Evolutionary conservation across 805 yeast species (phyloP), one percentile per base, ranked within the genome.

Genomic region (Cyberlindnera americana): DNA sequence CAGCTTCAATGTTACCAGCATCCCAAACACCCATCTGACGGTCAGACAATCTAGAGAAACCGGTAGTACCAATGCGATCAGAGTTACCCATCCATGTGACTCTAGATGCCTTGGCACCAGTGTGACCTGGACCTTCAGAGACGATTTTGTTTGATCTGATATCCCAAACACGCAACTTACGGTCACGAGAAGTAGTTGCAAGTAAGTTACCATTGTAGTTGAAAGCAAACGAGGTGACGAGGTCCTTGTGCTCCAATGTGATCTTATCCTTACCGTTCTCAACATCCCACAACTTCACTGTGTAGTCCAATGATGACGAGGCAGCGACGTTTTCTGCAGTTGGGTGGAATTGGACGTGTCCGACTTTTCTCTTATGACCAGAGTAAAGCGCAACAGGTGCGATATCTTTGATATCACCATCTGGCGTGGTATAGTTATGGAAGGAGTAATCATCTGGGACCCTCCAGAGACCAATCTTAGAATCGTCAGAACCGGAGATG

Each of bases 1-100:
- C 98, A 35, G 72, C 72, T 10, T 67, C 79, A 39, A 93, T 67
- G 52, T 83, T 76, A 24, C 73, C 69, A 16, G 89, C 72, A 54
- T 93, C 89, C 99, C 99, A 93, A 41, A 93, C 70, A 53, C 93
- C 99, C 44, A 91, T 70, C 66, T 93, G 98, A 60, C 99, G 87
- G 59, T 93, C 98, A 33, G 95, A 85, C 50, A 86, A 72, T 56
- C 84, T 78, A 19, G 95, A 87, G 61, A 93, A 93, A 2, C 99
- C 99, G 8, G 99, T 90, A 28, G 99, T 91, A 36, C 81, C 83
- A 26, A 93, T 66, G 52, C 97, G 75, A 56, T 90, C 83, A 33
- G 83, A 67, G 54, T 86, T 78, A 25, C 98, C 97, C 45, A 91
- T 66, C 98, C 99, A 93, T 13, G 77, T 78, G 28, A 87, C 83